These are phyloP conservation scores for Candida pseudoglaebosa DNA, from an alignment of 805 yeast genomes.

Conservation along the genomic window DNA sequence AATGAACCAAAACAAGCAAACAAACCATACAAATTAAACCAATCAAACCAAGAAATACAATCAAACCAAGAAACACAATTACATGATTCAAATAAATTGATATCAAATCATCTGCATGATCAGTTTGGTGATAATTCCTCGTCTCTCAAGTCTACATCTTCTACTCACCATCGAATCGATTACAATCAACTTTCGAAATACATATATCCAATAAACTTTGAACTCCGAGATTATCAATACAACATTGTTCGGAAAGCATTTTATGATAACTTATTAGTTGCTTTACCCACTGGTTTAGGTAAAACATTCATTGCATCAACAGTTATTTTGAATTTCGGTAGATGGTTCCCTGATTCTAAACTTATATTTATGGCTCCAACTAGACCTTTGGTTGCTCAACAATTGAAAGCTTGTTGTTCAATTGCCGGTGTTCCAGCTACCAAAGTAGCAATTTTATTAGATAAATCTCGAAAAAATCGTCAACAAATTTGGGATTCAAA, in stretches of 20 bases:
- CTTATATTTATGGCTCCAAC: constrained; percentile 97
- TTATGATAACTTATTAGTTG: constrained; percentile 72
- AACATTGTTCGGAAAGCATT: constrained; percentile 73
- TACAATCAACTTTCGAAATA: constrained; percentile 34
- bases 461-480: constrained; percentile 54
- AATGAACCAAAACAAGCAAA: background rate
- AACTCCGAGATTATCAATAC: constrained; percentile 83
- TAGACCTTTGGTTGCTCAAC: constrained; percentile 93
- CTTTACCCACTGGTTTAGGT: constrained; percentile 96
- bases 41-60: no score
- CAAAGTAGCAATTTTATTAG: constrained; percentile 76
- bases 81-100: no score
- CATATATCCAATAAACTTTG: constrained; percentile 82
- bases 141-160: background rate
- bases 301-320: constrained; percentile 95
- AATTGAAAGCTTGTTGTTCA: constrained; percentile 85
- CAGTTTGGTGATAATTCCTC: background rate
- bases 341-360: constrained; percentile 81
- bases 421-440: constrained; percentile 77
- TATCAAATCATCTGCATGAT: no score
- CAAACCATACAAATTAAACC: no score
- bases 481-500: constrained; percentile 73
- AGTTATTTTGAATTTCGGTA: constrained; percentile 81
- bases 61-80: no score
- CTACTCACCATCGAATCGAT: constrained; percentile 23